Evolutionary conservation across 2,329 filamentous ascomycete genomes (phyloP).

Genomic region (Nannizziopsis arthrosporioides): DNA sequence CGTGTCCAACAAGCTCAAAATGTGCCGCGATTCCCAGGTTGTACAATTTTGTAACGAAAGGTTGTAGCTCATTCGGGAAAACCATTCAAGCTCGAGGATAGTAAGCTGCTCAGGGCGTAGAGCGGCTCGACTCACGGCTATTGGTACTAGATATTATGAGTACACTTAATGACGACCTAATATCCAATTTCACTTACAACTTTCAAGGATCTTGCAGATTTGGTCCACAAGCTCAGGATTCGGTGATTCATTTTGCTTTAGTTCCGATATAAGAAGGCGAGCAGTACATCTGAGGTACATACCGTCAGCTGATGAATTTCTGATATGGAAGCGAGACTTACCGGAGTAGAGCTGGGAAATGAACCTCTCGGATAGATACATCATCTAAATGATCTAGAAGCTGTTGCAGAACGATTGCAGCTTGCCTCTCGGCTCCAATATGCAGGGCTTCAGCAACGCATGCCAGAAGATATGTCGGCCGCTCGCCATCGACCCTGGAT

Average conservation of each 20-base stretch:
- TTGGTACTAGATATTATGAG: slow-evolving; percentile 33
- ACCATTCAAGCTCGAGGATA: slow-evolving; percentile 64
- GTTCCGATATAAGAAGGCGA: slow-evolving; percentile 36
- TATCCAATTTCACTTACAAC: slow-evolving; percentile 25
- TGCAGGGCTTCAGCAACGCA: slow-evolving; percentile 68
- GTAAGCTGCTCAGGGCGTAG: slow-evolving; percentile 45
- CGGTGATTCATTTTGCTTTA: slow-evolving; percentile 24
- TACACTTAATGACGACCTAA: background rate
- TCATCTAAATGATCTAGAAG: slow-evolving; percentile 48
- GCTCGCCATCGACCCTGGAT: slow-evolving; percentile 40
- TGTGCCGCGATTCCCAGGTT: slow-evolving; percentile 44
- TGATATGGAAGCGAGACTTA: slow-evolving; percentile 35
- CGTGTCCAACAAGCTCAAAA: slow-evolving; percentile 44
- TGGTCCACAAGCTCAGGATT: slow-evolving; percentile 30
- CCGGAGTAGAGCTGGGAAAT: slow-evolving; percentile 54
- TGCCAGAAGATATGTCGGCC: slow-evolving; percentile 59
- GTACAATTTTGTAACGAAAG: slow-evolving; percentile 53
- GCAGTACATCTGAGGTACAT: slow-evolving; percentile 31
- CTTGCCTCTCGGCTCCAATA: slow-evolving; percentile 49
- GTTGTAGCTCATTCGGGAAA: slow-evolving; percentile 72
- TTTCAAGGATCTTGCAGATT: slow-evolving; percentile 46
- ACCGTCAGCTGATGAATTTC: background rate
- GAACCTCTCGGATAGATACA: slow-evolving; percentile 37
- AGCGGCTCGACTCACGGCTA: slow-evolving; percentile 32
- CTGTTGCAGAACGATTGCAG: slow-evolving; percentile 47